Conservation (phyloP, 441 rosid species). For the Pelargonium citronellum region DNA sequence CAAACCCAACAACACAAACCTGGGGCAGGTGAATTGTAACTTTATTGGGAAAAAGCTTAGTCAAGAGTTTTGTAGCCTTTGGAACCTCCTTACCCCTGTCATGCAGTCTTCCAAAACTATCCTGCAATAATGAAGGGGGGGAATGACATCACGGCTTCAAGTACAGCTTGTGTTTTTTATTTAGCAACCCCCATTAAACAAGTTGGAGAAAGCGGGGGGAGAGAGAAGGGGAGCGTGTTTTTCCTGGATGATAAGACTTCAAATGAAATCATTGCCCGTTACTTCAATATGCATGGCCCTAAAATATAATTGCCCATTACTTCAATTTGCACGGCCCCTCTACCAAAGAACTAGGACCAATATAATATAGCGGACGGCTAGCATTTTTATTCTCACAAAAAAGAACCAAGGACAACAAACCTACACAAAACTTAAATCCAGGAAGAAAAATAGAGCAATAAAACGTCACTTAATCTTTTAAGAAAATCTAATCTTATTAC, state of each 20-base stretch:
- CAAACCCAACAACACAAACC: conserved; percentile 34
- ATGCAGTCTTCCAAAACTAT: conserved; percentile 76
- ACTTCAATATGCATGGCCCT: too few relatives aligned
- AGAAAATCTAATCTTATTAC: conserved; percentile 30
- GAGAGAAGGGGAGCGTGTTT: not conserved
- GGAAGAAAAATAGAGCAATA: conserved; percentile 20
- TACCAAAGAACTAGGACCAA: not conserved
- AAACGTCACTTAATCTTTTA: not conserved
- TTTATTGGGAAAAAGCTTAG: conserved; percentile 92
- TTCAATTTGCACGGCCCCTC: too few relatives aligned
- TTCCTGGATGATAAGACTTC: not conserved
- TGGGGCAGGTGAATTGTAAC: conserved; percentile 91
- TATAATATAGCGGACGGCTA: not conserved
- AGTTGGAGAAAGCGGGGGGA: not conserved
- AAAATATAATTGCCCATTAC: not conserved
- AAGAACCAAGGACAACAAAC: not conserved
- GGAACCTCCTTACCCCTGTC: conserved; percentile 88
- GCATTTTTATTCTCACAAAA: not conserved
- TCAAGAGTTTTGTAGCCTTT: conserved; percentile 77
- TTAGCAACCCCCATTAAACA: conserved; percentile 3
- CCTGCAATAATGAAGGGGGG: conserved; percentile 38
- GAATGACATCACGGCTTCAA: not conserved
- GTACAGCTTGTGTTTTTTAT: conserved; percentile 2
- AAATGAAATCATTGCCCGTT: not conserved
- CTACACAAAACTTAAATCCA: not conserved